Base-by-base conservation (phyloP, 805 yeast species). In the Teunomyces panamensis region DNA sequence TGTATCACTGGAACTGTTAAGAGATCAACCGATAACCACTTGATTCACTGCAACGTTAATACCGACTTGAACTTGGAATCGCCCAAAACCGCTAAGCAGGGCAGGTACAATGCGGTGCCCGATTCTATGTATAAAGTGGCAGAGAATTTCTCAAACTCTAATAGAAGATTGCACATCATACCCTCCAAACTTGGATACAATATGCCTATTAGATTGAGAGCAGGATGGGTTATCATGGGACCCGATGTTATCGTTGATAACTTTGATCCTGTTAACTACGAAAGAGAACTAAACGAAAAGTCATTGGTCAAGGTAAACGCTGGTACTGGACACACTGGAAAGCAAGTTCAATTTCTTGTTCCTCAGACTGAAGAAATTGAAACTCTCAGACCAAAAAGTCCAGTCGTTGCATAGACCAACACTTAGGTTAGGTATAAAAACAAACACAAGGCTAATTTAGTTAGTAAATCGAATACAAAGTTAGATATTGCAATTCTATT, bases 1-100 rank as follows among this genome's bases (percentile, higher is more conserved):
- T 92, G 97, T 56, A 87, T 91, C 45, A 91, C 96, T 2, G 97
- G 97, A 2, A 91, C 97, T 0, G 92, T 91, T 6, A 75, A 96
- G 59, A 77, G 97, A 57, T 81, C 95, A 2, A 81, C 84, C 0
- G 97, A 91, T 67, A 79, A 79, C 10, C 90, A 88, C 63, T 73
- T 91, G 49, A 90, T 91, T 51, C 95, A 91, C 63, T 92, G 97
- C 68, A 91, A 91, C 60, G 81, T 91, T 34, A 96, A 91, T 59
- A 90, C 97, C 0, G 97, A 91, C 65, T 73, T 91, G 44, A 84
- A 83, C 50, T 77, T 91, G 51, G 96, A 89, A 59, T 54, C 58
- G 16, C 58, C 59, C 14, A 37, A 35, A 9, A 28, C 45, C 16
- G 9, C 48, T 11, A 36, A 11, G 16, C 16, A 44, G 24, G 42